phyloP scores from a whole-genome alignment of 306 rosid species.

The Begonia loranthoides region DNA sequence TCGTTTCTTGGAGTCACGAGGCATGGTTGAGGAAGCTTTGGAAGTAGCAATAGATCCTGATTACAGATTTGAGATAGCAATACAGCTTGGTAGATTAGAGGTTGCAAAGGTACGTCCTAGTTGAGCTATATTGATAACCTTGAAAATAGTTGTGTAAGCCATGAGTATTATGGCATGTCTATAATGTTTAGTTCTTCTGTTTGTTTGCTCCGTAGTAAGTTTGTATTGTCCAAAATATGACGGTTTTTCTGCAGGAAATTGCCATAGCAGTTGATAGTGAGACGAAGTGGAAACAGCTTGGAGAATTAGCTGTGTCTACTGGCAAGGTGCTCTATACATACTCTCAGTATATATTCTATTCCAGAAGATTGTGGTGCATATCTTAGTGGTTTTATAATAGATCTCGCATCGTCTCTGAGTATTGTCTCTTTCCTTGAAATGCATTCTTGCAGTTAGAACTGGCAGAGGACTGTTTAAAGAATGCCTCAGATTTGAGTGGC shows the following conservation, averaged over 20 bases:
- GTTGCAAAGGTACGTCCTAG: conserved; percentile 66
- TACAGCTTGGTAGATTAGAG: conserved; percentile 88
- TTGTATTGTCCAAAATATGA: no score
- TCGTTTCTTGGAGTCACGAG: conserved; percentile 90
- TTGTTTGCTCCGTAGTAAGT: neutral
- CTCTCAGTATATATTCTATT: neutral
- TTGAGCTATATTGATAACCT: neutral
- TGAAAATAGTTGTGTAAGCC: neutral
- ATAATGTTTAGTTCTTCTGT: neutral
- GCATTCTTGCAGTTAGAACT: conserved; percentile 71
- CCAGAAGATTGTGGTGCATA: neutral
- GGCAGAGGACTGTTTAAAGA: conserved; percentile 92
- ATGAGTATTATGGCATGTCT: neutral
- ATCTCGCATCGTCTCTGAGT: neutral
- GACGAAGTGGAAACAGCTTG: conserved; percentile 96
- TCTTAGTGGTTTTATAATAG: neutral
- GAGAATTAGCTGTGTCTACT: conserved; percentile 80
- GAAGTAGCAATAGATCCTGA: conserved; percentile 95
- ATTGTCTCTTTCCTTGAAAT: conserved; percentile 8
- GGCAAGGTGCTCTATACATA: conserved; percentile 51
- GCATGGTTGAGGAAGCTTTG: conserved; percentile 91
- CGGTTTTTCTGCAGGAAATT: conserved; percentile 40
- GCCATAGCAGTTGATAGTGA: conserved; percentile 66
- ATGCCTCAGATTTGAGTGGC: conserved; percentile 96
- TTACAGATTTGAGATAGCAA: conserved; percentile 86